Conservation (phyloP, 306 rosid species). For the Castanea crenata region DNA sequence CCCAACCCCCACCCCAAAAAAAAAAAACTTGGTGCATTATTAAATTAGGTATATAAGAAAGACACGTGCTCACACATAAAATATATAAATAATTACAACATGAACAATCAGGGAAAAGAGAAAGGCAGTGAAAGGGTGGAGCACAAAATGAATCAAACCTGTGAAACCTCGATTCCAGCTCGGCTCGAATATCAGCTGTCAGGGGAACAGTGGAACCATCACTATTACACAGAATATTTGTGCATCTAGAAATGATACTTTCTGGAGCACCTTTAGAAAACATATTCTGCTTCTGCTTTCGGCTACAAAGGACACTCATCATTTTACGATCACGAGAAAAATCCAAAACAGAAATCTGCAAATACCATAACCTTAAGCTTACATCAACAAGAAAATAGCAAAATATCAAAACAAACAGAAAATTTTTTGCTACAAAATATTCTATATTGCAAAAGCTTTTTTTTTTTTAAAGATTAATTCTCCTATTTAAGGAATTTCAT, state of each 20-base stretch:
- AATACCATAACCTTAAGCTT: constrained; percentile 38
- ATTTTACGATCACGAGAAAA: constrained; percentile 95
- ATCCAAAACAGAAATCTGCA: constrained; percentile 74
- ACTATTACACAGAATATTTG: constrained; percentile 74
- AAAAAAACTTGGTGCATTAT: neutral
- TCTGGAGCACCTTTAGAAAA: constrained; percentile 98
- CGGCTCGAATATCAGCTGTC: constrained; percentile 65
- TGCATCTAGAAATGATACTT: constrained; percentile 79
- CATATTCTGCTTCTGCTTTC: constrained; percentile 68
- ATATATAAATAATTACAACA: neutral
- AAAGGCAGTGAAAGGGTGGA: neutral
- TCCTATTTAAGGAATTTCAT: neutral
- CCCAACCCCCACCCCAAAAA: too few species aligned
- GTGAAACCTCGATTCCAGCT: constrained; percentile 67
- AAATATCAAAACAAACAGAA: neutral
- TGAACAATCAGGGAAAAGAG: neutral
- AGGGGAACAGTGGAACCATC: constrained; percentile 72
- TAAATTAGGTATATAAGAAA: neutral
- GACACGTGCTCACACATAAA: neutral
- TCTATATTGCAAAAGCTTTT: neutral
- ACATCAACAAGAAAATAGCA: constrained; percentile 9
- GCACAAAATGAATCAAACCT: constrained; percentile 50
- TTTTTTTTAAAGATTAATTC: neutral
- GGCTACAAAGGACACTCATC: constrained; percentile 96
- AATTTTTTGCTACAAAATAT: neutral